These are phyloP conservation scores for Ophiostoma tasmaniense DNA, from an alignment of 2,329 filamentous ascomycete genomes.

Conservation along the genomic window DNA sequence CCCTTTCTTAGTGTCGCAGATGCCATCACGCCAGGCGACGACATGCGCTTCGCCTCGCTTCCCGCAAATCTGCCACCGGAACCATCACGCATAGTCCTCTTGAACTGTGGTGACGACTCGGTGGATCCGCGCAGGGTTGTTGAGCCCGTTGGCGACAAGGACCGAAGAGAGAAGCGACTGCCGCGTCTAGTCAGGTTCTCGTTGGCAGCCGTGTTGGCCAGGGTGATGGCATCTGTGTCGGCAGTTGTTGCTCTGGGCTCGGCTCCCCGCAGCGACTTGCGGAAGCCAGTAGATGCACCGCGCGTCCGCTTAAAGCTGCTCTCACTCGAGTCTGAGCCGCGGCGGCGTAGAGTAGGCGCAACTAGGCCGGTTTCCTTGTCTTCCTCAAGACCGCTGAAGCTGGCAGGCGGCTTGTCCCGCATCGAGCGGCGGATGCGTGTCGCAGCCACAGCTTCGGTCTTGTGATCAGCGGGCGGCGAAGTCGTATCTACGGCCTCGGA, in stretches of 20 bases:
- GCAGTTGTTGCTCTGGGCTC: constrained; percentile 19
- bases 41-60: constrained; percentile 7
- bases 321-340: constrained; percentile 58
- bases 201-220: constrained; percentile 3
- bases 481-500: neutral
- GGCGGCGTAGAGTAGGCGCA: constrained; percentile 37
- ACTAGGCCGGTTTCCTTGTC: constrained; percentile 15
- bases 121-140: constrained; percentile 39
- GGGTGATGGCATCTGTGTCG: neutral
- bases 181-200: constrained; percentile 17
- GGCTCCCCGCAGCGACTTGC: constrained; percentile 59
- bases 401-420: constrained; percentile 17
- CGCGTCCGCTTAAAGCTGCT: constrained; percentile 68
- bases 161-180: constrained; percentile 57
- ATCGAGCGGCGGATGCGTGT: constrained; percentile 11
- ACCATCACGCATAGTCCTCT: constrained; percentile 38
- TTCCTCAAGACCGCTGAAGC: constrained; percentile 20
- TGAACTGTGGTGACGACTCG: constrained; percentile 39
- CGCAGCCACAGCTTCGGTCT: constrained; percentile 17
- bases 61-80: constrained; percentile 23
- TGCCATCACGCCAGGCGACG: constrained; percentile 21
- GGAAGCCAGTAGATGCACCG: constrained; percentile 51
- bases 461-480: neutral
- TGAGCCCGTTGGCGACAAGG: constrained; percentile 57
- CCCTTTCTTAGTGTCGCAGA: constrained; percentile 4